phyloP scores from a whole-genome alignment of 2,329 filamentous ascomycete species.

The Sporothrix curviconia region DNA sequence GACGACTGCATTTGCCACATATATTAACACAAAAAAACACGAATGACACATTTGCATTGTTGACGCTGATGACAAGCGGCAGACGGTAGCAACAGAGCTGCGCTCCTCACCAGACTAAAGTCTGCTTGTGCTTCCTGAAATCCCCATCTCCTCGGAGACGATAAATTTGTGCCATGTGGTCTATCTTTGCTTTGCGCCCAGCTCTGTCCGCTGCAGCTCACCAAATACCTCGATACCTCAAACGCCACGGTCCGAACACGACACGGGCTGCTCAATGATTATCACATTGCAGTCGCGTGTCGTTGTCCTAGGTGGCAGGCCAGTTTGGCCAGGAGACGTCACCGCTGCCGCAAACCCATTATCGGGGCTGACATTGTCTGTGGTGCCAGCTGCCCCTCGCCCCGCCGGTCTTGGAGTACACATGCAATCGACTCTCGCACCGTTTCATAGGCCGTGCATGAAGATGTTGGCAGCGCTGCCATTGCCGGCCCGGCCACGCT shows the following conservation, averaged over 20 bases:
- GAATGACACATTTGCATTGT: slow-evolving; percentile 10
- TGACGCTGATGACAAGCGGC: slow-evolving; percentile 4
- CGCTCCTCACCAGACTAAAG: no score
- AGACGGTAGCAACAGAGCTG: no score
- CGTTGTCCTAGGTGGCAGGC: not conserved
- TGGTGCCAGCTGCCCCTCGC: not conserved
- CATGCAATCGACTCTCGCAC: not conserved
- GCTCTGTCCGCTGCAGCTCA: no score
- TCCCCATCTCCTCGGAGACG: no score
- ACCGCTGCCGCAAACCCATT: no score
- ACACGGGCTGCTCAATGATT: not conserved
- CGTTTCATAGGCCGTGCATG: not conserved
- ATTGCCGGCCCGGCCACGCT: no score
- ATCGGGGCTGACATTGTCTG: not conserved
- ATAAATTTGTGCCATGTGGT: no score
- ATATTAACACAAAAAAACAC: slow-evolving; percentile 16
- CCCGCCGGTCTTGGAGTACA: not conserved
- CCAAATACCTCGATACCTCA: no score
- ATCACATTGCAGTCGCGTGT: not conserved
- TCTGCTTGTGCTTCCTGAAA: no score
- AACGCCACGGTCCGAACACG: not conserved
- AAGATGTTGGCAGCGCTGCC: slow-evolving; percentile 16
- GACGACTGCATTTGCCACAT: slow-evolving; percentile 18
- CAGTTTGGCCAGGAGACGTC: not conserved
- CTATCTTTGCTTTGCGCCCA: no score